Base-by-base conservation (phyloP, 192 early-diverging fungal species). In the Coemansia sp. region DNA sequence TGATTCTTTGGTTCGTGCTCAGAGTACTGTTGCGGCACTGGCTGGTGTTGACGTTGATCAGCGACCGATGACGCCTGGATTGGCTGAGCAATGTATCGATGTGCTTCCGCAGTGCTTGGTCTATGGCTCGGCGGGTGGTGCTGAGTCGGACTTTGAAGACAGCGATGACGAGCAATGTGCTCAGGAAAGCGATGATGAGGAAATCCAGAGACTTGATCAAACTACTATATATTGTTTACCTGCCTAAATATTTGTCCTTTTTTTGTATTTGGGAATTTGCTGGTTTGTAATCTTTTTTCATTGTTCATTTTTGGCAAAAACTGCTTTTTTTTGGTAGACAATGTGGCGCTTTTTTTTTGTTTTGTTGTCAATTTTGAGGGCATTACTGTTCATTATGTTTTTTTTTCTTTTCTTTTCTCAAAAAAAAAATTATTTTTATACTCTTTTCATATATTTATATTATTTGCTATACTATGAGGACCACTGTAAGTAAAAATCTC, bases 111-210 rank as follows among this genome's bases (percentile, higher is more conserved):
- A 53, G 0, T 60, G 64, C 29, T 45, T 68, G 39, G 27, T 67
- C 56, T 55, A 18, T 9, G 29, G 29, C 12, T 10, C 12, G 3
- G 30, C 10, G 55, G 30, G 20, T 8, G 65, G 64, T 15, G 66
- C 29, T 3, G 76, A 75, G 37, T 76, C 74, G 4, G 79, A 82
- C n/a, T 52, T 82, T 32, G 77, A 74, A 13, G 70, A 69, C 8
- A 44, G 67, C 30, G 29, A 64, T 18, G 29, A 37, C 34, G 40
- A 53, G 15, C n/a, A 43, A 24, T 20, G 39, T 41, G 59, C 8
- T 20, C 9, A 62, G 50, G 18, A 24, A 6, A 24, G 4, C 2
- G 59, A 18, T 35, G 47, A 58, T 9, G 64, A 63, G n/a, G 43
- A 32, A 1, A 32, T 72, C 30, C 9, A 62, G 59, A 43, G 70